Base-by-base conservation (phyloP, 257 asterid genomes). In the Gardenia jasminoides region DNA sequence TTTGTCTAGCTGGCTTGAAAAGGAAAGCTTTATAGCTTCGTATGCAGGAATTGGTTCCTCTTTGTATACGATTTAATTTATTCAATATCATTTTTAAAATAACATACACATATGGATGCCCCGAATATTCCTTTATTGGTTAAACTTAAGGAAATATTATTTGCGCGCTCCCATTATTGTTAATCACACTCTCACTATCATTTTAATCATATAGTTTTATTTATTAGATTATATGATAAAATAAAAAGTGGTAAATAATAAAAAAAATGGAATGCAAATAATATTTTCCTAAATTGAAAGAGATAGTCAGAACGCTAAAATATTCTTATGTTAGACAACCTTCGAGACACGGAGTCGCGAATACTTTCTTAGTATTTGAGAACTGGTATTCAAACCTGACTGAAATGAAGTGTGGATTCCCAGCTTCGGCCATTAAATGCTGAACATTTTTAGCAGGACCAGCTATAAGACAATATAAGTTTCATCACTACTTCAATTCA, bases 341-440 rank as follows among this genome's bases (percentile, higher is more conserved):
- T 69, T 69, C 30, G 52, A 47, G 71, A 31, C 58, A 54, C 80
- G 82, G 75, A 31, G 77, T 59, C 78, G 64, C 61, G 66, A 76
- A 11, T 79, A 52, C 56, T 71, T 26, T 50, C 61, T 20, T 11
- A 72, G 19, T 56, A n/a, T n/a, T n/a, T n/a, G n/a, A n/a, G n/a
- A n/a, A 22, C 7, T 48, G 70, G 66, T 39, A 47, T 74, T 71
- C 84, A 78, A 73, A 71, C 73, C 67, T 44, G 41, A 76, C 41
- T 80, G 80, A 46, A 80, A 65, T 71, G 72, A 72, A 69, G 33
- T 52, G 79, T 44, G 78, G 13, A 36, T 70, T 80, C 36, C 76
- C 17, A 68, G 0, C 43, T 70, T 69, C 12, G 10, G 10, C 72
- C 56, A 61, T 46, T 70, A 76, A 76, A 71, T 76, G 78, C 44